Evolutionary conservation across 345 rosid species (phyloP), one percentile per base, ranked within the genome.

Genomic region (Gossypium raimondii): DNA sequence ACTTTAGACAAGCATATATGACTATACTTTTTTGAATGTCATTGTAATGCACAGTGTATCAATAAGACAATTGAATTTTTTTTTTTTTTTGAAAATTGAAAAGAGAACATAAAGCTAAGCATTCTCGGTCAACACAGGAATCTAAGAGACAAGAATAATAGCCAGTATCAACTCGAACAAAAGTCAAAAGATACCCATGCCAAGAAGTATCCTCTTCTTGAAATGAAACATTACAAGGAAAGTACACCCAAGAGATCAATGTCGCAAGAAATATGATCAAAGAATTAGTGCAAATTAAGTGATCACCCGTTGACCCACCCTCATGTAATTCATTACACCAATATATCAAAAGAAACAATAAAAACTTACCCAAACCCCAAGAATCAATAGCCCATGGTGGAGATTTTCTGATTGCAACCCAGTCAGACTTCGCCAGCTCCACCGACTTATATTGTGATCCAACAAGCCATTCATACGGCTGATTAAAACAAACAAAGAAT

Each of bases 331-430:
- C 18, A 58, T 24, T n/a, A 38, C 18, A 7, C 11, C 22, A 48
- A 70, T 47, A 38, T 5, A 29, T 7, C 27, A 77, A 70, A 45
- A 29, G 61, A 25, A 76, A 53, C 9, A 51, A 7, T 14, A n/a
- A 18, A 67, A 70, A 77, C 87, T 80, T 82, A 95, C 99, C 99
- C 84, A 95, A 86, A 34, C 99, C 99, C 99, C 98, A 95, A 59
- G 99, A 93, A 85, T 95, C 99, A 83, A 93, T 91, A 73, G 94
- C 85, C 98, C 98, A 95, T 51, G 98, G 89, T 9, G 99, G 97
- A 82, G 97, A 93, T 81, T 93, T 91, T 82, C 99, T 88, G 75
- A 95, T 85, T 72, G 91, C 79, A 77, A 78, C 81, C 99, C 99
- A 95, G 73, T 95, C 98, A 82, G 97, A 90, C 82, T 95, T 95